These are phyloP conservation scores for Hysterium pulicare DNA, from an alignment of 2,329 filamentous ascomycete species.

Conservation along the genomic window DNA sequence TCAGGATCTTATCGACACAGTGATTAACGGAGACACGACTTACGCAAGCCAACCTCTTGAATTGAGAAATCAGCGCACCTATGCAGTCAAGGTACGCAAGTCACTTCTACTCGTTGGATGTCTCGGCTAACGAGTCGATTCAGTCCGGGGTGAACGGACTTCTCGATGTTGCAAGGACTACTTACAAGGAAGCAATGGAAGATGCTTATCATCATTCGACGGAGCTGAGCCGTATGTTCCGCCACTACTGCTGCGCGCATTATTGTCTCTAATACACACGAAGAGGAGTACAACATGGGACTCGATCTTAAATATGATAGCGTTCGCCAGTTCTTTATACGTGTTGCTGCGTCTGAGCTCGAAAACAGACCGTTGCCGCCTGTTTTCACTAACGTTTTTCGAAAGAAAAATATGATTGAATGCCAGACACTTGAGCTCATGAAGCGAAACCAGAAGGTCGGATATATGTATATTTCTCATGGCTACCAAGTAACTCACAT, in stretches of 20 bases:
- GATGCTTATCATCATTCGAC: conserved; percentile 71
- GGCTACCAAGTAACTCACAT: conserved; percentile 48
- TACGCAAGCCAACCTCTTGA: conserved; percentile 79
- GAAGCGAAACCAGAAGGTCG: conserved; percentile 62
- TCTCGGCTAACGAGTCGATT: not conserved
- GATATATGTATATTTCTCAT: not conserved
- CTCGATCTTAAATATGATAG: conserved; percentile 73
- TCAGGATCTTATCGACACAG: conserved; percentile 61
- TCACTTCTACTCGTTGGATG: not conserved
- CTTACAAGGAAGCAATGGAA: conserved; percentile 82
- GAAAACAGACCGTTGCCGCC: conserved; percentile 60
- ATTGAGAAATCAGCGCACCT: conserved; percentile 82
- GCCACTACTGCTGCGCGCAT: not conserved
- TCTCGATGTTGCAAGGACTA: conserved; percentile 82
- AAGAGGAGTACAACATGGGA: conserved; percentile 53
- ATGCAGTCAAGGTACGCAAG: conserved; percentile 68
- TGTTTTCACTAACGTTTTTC: conserved; percentile 72
- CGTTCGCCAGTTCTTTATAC: conserved; percentile 75
- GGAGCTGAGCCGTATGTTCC: conserved; percentile 58
- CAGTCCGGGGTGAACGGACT: conserved; percentile 78
- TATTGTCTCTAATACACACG: conserved; percentile 6
- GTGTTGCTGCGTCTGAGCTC: conserved; percentile 60
- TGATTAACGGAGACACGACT: conserved; percentile 76
- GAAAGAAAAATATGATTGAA: conserved; percentile 72
- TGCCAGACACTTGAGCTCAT: conserved; percentile 84